Conservation (phyloP, 495 filamentous ascomycete genomes). For the Penicillium steckii region DNA sequence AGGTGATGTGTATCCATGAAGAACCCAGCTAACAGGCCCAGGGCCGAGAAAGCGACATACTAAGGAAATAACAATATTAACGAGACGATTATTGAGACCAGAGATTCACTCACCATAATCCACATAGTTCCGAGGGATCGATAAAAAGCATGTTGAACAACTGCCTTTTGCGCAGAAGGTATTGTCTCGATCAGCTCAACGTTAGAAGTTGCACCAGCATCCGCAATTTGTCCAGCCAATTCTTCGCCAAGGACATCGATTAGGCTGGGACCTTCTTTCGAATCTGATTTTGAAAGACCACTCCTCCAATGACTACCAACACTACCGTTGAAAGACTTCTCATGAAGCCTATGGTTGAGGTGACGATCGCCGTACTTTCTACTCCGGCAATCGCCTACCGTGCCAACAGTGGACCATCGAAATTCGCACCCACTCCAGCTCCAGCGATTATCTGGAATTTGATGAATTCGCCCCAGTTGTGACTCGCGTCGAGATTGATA, state of each 20-base stretch:
- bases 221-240: slow-evolving; percentile 1
- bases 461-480: slow-evolving; percentile 60
- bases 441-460: slow-evolving; percentile 49
- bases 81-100: not conserved
- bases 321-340: slow-evolving; percentile 38
- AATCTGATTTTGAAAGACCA: slow-evolving; percentile 55
- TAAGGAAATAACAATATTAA: not conserved
- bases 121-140: not conserved
- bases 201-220: slow-evolving; percentile 6
- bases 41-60: slow-evolving; percentile 3
- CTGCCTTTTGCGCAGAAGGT: not conserved
- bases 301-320: slow-evolving; percentile 65
- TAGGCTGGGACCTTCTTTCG: not conserved
- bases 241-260: not conserved
- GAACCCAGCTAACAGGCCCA: not conserved
- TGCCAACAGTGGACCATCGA: slow-evolving; percentile 42
- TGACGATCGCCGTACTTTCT: slow-evolving; percentile 37
- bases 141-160: slow-evolving; percentile 1
- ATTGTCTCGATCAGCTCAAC: slow-evolving; percentile 7
- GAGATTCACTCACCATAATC: slow-evolving; percentile 3
- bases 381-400: slow-evolving; percentile 25
- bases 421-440: slow-evolving; percentile 63
- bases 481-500: slow-evolving; percentile 50
- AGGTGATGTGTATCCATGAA: not conserved
- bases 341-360: slow-evolving; percentile 37